A percentile compares a stretch with the other conserved stretches of the same genome.
Evolutionary conservation across 306 rosid genomes (phyloP).

Genomic region (Hippophae gyantsensis): DNA sequence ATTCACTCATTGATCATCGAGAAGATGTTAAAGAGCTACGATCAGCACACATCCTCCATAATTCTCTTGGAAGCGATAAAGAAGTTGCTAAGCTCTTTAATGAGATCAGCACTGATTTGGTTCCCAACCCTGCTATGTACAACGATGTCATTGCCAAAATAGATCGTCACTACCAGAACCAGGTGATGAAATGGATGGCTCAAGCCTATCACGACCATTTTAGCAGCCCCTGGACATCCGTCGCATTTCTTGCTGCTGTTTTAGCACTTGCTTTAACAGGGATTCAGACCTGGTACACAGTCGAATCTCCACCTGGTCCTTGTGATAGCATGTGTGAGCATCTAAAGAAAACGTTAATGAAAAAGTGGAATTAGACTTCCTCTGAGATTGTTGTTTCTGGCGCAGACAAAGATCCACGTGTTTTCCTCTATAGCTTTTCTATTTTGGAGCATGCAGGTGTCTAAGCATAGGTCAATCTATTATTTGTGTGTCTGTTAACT

Average conservation of each 20-base stretch:
- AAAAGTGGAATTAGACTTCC: no score
- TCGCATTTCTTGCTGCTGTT: neutral
- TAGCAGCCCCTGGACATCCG: conserved; percentile 16
- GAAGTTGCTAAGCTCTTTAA: conserved; percentile 19
- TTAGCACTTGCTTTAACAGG: no score
- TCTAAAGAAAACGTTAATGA: no score
- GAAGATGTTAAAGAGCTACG: conserved; percentile 16
- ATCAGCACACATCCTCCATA: conserved; percentile 5
- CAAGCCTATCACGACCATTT: conserved; percentile 6
- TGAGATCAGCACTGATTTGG: conserved; percentile 9
- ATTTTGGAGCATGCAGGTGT: no score
- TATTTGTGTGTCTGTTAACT: no score
- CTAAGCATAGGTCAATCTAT: no score
- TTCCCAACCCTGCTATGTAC: neutral
- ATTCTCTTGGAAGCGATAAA: conserved; percentile 24
- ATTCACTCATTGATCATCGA: conserved; percentile 25
- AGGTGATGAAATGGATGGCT: conserved; percentile 17
- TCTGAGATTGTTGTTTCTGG: no score
- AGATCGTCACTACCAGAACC: neutral
- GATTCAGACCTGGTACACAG: no score
- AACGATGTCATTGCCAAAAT: accelerated
- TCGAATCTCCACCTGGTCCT: no score
- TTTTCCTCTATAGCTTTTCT: no score
- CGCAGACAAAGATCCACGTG: no score
- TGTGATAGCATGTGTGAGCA: no score